Evolutionary conservation across 2,329 filamentous ascomycete species (phyloP), one percentile per base, ranked within the genome.

Genomic region (Dothideomycetidae sp.): DNA sequence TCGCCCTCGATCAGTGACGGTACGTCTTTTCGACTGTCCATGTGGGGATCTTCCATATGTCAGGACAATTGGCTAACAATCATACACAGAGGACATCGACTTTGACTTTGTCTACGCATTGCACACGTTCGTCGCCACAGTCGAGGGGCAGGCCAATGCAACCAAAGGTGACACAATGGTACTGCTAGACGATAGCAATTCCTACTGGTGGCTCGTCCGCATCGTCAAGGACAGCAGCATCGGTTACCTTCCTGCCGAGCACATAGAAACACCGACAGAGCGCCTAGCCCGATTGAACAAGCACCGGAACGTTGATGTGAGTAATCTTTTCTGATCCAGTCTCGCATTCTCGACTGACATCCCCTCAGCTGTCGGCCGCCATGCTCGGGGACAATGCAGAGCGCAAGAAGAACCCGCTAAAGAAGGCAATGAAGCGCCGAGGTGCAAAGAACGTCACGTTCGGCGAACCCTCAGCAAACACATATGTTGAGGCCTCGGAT

Each of bases 81-180:
- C 31, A 33, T n/a, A 7, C 14, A 60, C 68, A 96, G 90, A 98
- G 73, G 90, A 98, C 54, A 98, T 98, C 61, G 90, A 98, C 69
- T 96, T 98, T 66, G 88, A 96, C 58, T 96, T 96, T 62, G 90
- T 98, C 43, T 98, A 98, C 63, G 90, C 90, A 17, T 68, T 98
- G 41, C 90, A 96, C 58, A 98, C 88, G 2, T 98, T 98, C 53
- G 82, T 94, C 46, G 90, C 90, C 17, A 96, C 90, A 1, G 90
- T 98, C 33, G 90, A 98, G 61, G 90, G 90, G 17, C 90, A 98
- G 61, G 90, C 90, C 44, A 98, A 96, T 65, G 90, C 90, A 42
- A 92, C 84, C 21, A 98, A 98, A 62, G 90, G 90, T 36, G 90
- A 98, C 54, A 96, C 88, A 10, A 98, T 98, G 90, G 88, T 96